Evolutionary conservation across 257 asterid genomes (phyloP), one percentile per base, ranked within the genome.

Genomic region (Rubia yunnanensis): DNA sequence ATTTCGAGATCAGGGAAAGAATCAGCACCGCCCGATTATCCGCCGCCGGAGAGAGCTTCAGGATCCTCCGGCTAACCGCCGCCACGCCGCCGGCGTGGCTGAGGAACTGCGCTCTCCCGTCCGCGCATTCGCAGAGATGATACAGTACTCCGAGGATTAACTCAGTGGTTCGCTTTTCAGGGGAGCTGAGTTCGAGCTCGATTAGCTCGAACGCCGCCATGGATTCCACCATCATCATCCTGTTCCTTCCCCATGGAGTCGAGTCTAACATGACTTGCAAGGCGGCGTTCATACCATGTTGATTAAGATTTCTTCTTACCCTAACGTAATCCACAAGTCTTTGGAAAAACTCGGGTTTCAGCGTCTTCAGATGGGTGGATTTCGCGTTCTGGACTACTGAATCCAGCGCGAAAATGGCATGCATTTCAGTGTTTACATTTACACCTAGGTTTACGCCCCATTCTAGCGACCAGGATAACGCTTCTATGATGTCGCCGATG

Each of bases 101-200:
- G 35, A 87, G 64, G 20, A 87, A 72, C 78, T 83, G 78, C 11
- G 88, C 89, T 72, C 95, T 71, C n/a, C 95, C 92, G 1, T 81
- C 88, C 13, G 91, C 89, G 27, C 86, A 67, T 20, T 75, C 68
- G 27, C 86, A 84, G 1, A 87, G 27, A 6, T 81, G 79, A 64
- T 62, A 80, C 38, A 87, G 5, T 14, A 78, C 55, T 27, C 74
- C 92, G 10, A 87, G 35, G 4, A 77, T 76, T 0, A 83, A 63
- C 72, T 83, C 95, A 1, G 80, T 81, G 10, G 72, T 73, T 44
- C 59, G 78, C 77, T 70, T 85, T 15, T 74, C 83, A 0, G 70
- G 10, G 7, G 67, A 49, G 23, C 28, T 67, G 5, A 81, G 3
- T 14, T 79, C 88, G 48, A 78, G 66, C 72, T 87, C 95, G 0